A percentile compares a stretch with the other conserved stretches of the same genome.
These are phyloP conservation scores for Verticillium tricorpus DNA, from an alignment of 2,329 filamentous ascomycete genomes.

Conservation along the genomic window DNA sequence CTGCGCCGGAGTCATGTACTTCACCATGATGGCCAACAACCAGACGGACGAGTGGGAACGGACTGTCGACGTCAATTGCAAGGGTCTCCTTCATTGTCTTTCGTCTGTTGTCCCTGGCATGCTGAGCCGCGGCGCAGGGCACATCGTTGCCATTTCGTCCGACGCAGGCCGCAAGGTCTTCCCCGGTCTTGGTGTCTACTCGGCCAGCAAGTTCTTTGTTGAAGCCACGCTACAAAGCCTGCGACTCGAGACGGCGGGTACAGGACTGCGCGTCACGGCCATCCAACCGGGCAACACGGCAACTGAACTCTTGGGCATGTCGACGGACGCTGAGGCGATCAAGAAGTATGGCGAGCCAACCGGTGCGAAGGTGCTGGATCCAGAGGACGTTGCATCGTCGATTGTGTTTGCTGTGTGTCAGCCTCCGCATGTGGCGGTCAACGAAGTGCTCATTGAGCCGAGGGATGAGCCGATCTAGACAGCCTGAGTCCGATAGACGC, in stretches of 20 bases:
- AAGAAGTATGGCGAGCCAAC: constrained; percentile 74
- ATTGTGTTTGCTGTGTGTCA: constrained; percentile 73
- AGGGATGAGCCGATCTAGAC: constrained; percentile 67
- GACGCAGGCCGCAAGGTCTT: constrained; percentile 80
- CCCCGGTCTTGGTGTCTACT: constrained; percentile 77
- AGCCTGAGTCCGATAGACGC: background rate
- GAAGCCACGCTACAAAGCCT: constrained; percentile 74
- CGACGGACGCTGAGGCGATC: constrained; percentile 69
- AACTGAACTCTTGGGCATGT: constrained; percentile 70
- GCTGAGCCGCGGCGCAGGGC: constrained; percentile 63
- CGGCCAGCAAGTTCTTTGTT: constrained; percentile 80
- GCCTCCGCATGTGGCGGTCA: constrained; percentile 71
- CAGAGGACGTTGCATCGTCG: constrained; percentile 66
- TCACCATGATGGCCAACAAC: constrained; percentile 78
- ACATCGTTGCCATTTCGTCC: constrained; percentile 78
- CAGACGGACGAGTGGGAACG: constrained; percentile 73
- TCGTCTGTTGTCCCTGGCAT: constrained; percentile 66
- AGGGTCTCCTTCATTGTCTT: constrained; percentile 71
- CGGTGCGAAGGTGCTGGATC: constrained; percentile 69
- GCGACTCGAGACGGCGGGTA: constrained; percentile 70
- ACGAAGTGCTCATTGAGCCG: constrained; percentile 76
- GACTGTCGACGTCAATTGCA: constrained; percentile 84
- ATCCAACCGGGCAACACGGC: constrained; percentile 75
- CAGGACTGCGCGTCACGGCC: constrained; percentile 66
- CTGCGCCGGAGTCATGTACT: constrained; percentile 85